Base-by-base conservation (phyloP, 345 rosid species). In the Moringa oleifera region DNA sequence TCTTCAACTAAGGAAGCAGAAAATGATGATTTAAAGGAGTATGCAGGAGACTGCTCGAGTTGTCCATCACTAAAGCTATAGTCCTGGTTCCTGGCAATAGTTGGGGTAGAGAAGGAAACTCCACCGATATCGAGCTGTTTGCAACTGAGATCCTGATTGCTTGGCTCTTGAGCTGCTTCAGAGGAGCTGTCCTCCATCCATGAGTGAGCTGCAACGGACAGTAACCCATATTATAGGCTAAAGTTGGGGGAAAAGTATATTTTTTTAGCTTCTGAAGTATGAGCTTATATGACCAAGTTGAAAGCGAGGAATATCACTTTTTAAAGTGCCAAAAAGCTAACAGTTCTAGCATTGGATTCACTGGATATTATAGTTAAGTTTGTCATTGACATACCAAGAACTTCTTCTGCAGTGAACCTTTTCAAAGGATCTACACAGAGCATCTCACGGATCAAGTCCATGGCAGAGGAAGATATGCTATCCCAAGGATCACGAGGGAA, bases 401-500 rank as follows among this genome's bases (percentile, higher is more conserved):
- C 89, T 64, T 84, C 76, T 23, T 79, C 72, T 51, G 90, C 85
- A 57, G 77, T 72, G 20, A 89, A 83, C 77, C 98, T 83, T 71
- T 72, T 80, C 45, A 81, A 78, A 68, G 96, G 80, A 79, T 89
- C 92, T 31, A 81, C 63, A 47, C 79, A 75, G n/a, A 89, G 87
- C 96, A 92, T 92, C 73, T 86, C 77, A 0, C 75, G 17, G 62
- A 89, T 82, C 79, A 89, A 72, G 63, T 85, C 84, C 71, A 71
- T 81, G 18, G 95, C 98, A 46, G 74, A 75, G 17, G 71, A 52
- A 59, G 98, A 85, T 55, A 87, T 75, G 55, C 67, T 59, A 64
- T 83, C 83, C 96, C 98, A 86, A 20, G 79, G 82, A 69, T 83
- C 83, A 15, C 81, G 58, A 53, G 87, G 89, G 68, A 89, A 89